These are phyloP conservation scores for thale cress (Arabidopsis thaliana) DNA, from an alignment of 345 rosid species.

Conservation along the genomic window TAIR10.1 NC_003076.8:21181501-21182000, in stretches of 20 bases:
- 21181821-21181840: slow-evolving; percentile 30
- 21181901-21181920: background rate
- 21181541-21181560: background rate
- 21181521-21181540: background rate
- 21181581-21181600: background rate
- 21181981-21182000: background rate
- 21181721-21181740: slow-evolving; percentile 34
- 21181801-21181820: background rate
- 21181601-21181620: background rate
- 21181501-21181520: slow-evolving; percentile 3
- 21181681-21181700: slow-evolving; percentile 8
- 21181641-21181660: slow-evolving; percentile 15
- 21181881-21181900: background rate
- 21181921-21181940: background rate
- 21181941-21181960: background rate
- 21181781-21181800: slow-evolving; percentile 14
- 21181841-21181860: slow-evolving; percentile 12
- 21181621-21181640: background rate
- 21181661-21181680: slow-evolving; percentile 2
- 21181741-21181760: slow-evolving; percentile 1
- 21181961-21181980: background rate
- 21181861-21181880: background rate
- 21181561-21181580: background rate
- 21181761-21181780: slow-evolving; percentile 18
- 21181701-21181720: slow-evolving; percentile 28